Evolutionary conservation across 495 filamentous ascomycete genomes (phyloP).

Genomic region (Penicillium tannophilum): DNA sequence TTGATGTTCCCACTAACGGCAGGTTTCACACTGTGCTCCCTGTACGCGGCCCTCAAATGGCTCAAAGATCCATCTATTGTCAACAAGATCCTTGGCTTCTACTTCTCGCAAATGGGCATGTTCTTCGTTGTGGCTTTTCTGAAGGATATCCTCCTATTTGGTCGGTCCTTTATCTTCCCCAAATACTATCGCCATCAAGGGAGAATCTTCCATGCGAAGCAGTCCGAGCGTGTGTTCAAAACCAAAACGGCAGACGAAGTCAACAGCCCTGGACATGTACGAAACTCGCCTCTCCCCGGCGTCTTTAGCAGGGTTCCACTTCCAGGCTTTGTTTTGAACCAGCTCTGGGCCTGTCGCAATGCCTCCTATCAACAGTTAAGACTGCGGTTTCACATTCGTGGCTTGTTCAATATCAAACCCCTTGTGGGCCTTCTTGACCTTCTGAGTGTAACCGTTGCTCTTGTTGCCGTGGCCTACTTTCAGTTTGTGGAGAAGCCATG

Average conservation of each 20-base stretch:
- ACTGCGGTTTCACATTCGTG: slow-evolving; percentile 47
- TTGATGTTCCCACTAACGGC: slow-evolving; percentile 85
- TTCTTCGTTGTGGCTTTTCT: slow-evolving; percentile 70
- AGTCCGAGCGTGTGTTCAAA: slow-evolving; percentile 33
- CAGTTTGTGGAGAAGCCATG: slow-evolving; percentile 70
- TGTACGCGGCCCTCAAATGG: slow-evolving; percentile 91
- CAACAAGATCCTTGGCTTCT: slow-evolving; percentile 82
- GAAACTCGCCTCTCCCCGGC: slow-evolving; percentile 56
- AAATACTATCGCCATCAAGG: slow-evolving; percentile 43
- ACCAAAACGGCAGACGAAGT: slow-evolving; percentile 16
- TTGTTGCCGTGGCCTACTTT: slow-evolving; percentile 65
- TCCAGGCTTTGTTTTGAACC: slow-evolving; percentile 26
- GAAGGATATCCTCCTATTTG: slow-evolving; percentile 65
- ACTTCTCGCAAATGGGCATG: slow-evolving; percentile 80
- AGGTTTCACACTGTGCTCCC: slow-evolving; percentile 66
- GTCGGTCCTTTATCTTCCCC: slow-evolving; percentile 74
- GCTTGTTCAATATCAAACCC: slow-evolving; percentile 44
- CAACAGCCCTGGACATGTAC: background rate
- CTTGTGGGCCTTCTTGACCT: slow-evolving; percentile 57
- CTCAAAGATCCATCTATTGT: slow-evolving; percentile 77
- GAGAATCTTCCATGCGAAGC: slow-evolving; percentile 40
- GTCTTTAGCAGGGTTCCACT: slow-evolving; percentile 47
- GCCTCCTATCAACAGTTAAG: slow-evolving; percentile 50
- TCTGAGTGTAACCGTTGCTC: slow-evolving; percentile 59
- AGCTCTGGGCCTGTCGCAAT: slow-evolving; percentile 53